phyloP scores from a whole-genome alignment of 768 basidiomycete genomes.

The Trametes meyenii region DNA sequence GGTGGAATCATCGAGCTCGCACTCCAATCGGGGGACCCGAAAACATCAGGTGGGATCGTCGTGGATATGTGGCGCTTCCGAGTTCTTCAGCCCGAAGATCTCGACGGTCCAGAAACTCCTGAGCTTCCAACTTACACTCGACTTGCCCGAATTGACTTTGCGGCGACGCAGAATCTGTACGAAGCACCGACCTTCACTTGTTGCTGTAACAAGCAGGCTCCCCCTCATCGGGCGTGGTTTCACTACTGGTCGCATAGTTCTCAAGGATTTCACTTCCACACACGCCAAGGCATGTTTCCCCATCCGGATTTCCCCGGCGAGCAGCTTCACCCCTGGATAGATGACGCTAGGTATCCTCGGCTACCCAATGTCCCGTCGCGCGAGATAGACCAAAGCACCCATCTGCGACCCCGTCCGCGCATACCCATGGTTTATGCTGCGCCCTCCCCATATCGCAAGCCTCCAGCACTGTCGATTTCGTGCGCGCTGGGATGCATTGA shows the following conservation, averaged over 20 bases:
- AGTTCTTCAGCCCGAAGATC: conserved; percentile 20
- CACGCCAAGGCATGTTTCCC: conserved; percentile 17
- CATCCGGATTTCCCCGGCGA: conserved; percentile 23
- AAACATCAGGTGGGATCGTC: conserved; percentile 14
- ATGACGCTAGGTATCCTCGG: conserved; percentile 13
- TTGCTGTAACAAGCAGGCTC: background rate
- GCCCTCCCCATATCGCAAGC: background rate
- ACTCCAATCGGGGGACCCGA: background rate
- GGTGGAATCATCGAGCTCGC: conserved; percentile 22
- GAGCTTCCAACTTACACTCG: conserved; percentile 15
- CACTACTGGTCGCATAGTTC: conserved; percentile 9
- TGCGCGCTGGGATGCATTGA: conserved; percentile 14
- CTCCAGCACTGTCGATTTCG: conserved; percentile 7
- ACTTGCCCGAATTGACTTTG: conserved; percentile 16
- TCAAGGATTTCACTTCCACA: conserved; percentile 17
- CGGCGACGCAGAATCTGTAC: background rate
- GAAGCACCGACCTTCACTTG: background rate
- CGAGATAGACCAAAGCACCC: conserved; percentile 1
- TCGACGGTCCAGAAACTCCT: conserved; percentile 11
- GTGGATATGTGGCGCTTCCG: conserved; percentile 20
- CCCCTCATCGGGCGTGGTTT: conserved; percentile 7
- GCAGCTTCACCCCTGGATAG: conserved; percentile 4
- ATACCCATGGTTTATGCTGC: conserved; percentile 17
- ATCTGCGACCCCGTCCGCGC: conserved; percentile 1
- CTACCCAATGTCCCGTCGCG: background rate